Base-by-base conservation (phyloP, 108 stramenopile genomes). In the Conticribra guillardii region DNA sequence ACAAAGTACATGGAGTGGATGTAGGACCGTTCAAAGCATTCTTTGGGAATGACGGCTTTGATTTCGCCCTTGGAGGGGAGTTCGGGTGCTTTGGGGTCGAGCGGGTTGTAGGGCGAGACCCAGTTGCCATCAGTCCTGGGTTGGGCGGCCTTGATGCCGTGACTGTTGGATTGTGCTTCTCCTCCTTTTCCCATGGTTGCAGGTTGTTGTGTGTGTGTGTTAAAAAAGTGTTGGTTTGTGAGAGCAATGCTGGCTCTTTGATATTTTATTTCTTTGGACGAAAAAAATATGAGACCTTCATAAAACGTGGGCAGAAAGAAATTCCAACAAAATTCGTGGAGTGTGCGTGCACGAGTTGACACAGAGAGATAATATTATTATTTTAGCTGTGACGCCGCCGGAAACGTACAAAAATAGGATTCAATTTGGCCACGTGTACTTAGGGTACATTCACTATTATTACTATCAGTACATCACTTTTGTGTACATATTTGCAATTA, bases 1-100 rank as follows among this genome's bases (percentile, higher is more conserved):
- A 98, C 75, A 80, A 95, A 96, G 34, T 46, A 57, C 85, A 97
- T 86, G 59, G 94, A 90, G 65, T 82, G 88, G 61, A 95, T 26
- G 71, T 92, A 84, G 58, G 84, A 86, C 65, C 98, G 88, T 64
- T 98, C 73, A 74, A 99, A 99, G 84, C 97, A 98, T 71, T 98
- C 92, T 54, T 69, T 78, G 17, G 94, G 94, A 70, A 96, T 96
- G 45, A 83, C 81, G 26, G 89, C 92, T 74, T 93, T 95, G 80
- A 96, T 91, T 77, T 95, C 84, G 27, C 90, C 92, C 70, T 93
- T 92, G 74, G 92, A 82, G 18, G 96, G 96, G 41, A 96, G 87
- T 23, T 80, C 79, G 7, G 91, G 91, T 14, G 94, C 91, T 58
- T 91, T 85, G 61, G 83, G 82, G 47, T 87, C 91, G 60, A 88